Evolutionary conservation across 768 basidiomycete species (phyloP), one percentile per base, ranked within the genome.

Genomic region (Piloderma croceum): DNA sequence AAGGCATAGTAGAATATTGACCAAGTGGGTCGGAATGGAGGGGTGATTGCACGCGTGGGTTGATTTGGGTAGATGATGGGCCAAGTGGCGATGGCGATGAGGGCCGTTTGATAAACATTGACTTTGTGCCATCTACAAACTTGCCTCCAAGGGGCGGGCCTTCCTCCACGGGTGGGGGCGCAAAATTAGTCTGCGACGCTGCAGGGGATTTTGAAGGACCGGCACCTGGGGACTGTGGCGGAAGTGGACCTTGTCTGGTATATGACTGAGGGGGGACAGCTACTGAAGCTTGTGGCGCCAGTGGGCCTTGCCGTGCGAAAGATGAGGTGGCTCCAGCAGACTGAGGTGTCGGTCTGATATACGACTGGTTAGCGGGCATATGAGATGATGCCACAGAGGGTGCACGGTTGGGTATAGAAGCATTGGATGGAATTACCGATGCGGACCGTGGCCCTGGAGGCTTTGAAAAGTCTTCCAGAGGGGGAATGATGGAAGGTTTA

Each of bases 101-200:
- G 7, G 69, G 57, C 17, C 76, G 59, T 40, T 76, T 74, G 48
- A 87, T 70, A 47, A 86, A 85, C 85, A 87, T 86, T 6, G 88
- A 90, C 59, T 79, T 78, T 6, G 86, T 79, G 24, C 85, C 84
- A 53, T 89, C 85, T 18, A 74, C 71, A 39, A 84, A 74, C 6
- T 76, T 77, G 20, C 80, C 80, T 35, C 79, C 77, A 13, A 80
- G 71, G 10, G 76, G 77, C 5, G 80, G 74, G 10, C 64, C 73
- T 42, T 69, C 57, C 15, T 49, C 46, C 18, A 48, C 41, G 11
- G 64, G 58, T 3, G 62, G 58, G 7, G 57, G 51, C 12, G 59
- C 48, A 17, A 59, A 50, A 3, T 58, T 42, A 21, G 52, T 48
- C 20, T 58, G 65, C 25, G 53, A 51, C 17, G 52, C 56, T 20